Evolutionary conservation across 768 basidiomycete genomes (phyloP), one percentile per base, ranked within the genome.

Genomic region (Phlegmacium glaucopus): DNA sequence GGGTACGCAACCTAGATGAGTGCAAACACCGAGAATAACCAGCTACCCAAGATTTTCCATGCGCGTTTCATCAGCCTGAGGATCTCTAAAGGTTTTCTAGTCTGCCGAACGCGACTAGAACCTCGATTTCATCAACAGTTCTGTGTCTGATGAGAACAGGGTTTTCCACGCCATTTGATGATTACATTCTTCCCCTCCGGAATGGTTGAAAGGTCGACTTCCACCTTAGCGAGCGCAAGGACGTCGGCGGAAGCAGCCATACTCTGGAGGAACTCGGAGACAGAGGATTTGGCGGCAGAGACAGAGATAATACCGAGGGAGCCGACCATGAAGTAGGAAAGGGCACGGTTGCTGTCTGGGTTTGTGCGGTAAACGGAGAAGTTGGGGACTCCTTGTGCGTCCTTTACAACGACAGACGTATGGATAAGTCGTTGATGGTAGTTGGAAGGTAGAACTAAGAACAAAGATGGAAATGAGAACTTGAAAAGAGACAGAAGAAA

Each of bases 131-230:
- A 47, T 76, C 79, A 47, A 77, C 61, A 11, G 96, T 99, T 61
- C 96, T 83, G 76, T 99, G 96, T 56, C 96, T 83, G 67, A 99
- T 93, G 78, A 98, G 97, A 45, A 99, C 96, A 55, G n/a, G 96
- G 96, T 78, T 99, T 99, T 68, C 96, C 96, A 62, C 96, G 90
- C 96, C 96, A 99, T 76, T 97, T 94, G 74, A 94, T 90, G 69
- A 95, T 84, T 57, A 87, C 89, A 65, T 95, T 94, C 81, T 94
- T 94, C 68, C 94, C 94, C 78, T 97, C 93, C 30, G 96, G 96
- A 61, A 99, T 98, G 51, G 70, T 74, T 45, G 72, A 70, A 51
- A 99, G 82, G 32, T 95, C 92, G 49, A 99, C 83, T 72, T 99
- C 96, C 52, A 97, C 91, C 75, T 97, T 98, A 51, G 96, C 96